A percentile compares a stretch with the other conserved stretches of the same genome.
Conservation (phyloP, 2,329 filamentous ascomycete genomes). For the Hymenoscyphus fructigenus region DNA sequence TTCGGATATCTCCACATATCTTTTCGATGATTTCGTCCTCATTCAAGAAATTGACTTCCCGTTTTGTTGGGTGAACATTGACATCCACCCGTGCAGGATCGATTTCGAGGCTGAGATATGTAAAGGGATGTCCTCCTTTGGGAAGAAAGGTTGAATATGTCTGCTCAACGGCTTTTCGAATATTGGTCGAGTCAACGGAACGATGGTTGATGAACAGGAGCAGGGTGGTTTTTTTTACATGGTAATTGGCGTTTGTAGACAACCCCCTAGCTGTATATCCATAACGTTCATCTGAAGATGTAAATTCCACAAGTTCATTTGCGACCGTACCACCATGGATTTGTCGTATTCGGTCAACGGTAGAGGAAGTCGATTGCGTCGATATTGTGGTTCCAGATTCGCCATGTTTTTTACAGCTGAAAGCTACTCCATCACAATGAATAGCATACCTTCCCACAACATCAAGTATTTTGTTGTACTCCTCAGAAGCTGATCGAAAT, state of each 20-base stretch:
- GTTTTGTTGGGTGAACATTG: slow-evolving; percentile 95
- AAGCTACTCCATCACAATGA: slow-evolving; percentile 86
- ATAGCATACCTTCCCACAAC: slow-evolving; percentile 91
- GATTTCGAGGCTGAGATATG: slow-evolving; percentile 89
- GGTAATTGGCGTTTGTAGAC: slow-evolving; percentile 92
- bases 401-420: slow-evolving; percentile 95
- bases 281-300: slow-evolving; percentile 70
- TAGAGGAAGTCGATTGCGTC: slow-evolving; percentile 69
- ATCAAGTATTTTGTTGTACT: slow-evolving; percentile 97
- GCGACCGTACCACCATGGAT: slow-evolving; percentile 83
- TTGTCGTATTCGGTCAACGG: slow-evolving; percentile 82
- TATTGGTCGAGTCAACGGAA: slow-evolving; percentile 81
- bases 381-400: slow-evolving; percentile 82
- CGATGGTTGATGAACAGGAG: slow-evolving; percentile 96
- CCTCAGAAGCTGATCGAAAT: slow-evolving; percentile 88
- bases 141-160: slow-evolving; percentile 85
- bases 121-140: slow-evolving; percentile 90
- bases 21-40: slow-evolving; percentile 93
- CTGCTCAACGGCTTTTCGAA: slow-evolving; percentile 89
- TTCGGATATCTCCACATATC: slow-evolving; percentile 77
- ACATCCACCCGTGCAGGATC: slow-evolving; percentile 92
- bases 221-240: slow-evolving; percentile 82
- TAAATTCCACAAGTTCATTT: slow-evolving; percentile 81
- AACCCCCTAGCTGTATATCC: slow-evolving; percentile 81
- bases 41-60: slow-evolving; percentile 95